A percentile compares a stretch with the other conserved stretches of the same genome.
Evolutionary conservation across 202 grass and related monocot genomes (phyloP).

Genomic region (Brachypodium distachyon): DNA sequence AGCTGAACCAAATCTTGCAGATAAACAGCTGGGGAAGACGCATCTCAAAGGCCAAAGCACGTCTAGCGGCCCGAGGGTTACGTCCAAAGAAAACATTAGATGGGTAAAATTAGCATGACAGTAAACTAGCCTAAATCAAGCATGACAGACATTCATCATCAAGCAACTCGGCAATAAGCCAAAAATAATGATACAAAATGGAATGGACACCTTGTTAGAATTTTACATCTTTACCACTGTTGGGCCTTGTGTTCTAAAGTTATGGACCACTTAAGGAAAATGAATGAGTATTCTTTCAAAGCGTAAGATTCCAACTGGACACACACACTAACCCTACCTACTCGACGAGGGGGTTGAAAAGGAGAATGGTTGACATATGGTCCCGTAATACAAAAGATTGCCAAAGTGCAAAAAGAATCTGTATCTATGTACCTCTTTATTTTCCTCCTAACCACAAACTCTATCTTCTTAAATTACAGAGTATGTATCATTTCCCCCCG

Average conservation of each 20-base stretch:
- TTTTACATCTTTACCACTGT: neutral
- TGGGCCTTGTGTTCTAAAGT: neutral
- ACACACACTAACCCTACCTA: conserved; percentile 23
- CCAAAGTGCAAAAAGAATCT: conserved; percentile 28
- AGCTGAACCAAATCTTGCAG: neutral
- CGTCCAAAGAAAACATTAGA: neutral
- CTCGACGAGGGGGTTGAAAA: conserved; percentile 17
- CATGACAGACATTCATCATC: too few species aligned
- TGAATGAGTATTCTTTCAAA: conserved; percentile 12
- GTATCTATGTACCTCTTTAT: conserved; percentile 57
- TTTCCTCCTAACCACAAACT: conserved; percentile 36
- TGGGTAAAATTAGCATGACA: neutral
- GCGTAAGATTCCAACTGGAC: conserved; percentile 1
- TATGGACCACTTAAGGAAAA: neutral
- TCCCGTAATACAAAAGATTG: conserved; percentile 35
- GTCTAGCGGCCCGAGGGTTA: neutral
- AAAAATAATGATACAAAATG: neutral
- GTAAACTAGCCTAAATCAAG: neutral
- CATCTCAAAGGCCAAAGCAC: neutral
- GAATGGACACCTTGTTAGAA: neutral
- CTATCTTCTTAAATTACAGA: conserved; percentile 51
- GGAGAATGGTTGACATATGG: conserved; percentile 31
- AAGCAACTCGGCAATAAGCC: neutral
- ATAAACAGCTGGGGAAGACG: neutral
- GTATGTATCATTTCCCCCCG: conserved; percentile 30